phyloP scores from a whole-genome alignment of 352 stramenopile genomes.

The Globisporangium paddicum region DNA sequence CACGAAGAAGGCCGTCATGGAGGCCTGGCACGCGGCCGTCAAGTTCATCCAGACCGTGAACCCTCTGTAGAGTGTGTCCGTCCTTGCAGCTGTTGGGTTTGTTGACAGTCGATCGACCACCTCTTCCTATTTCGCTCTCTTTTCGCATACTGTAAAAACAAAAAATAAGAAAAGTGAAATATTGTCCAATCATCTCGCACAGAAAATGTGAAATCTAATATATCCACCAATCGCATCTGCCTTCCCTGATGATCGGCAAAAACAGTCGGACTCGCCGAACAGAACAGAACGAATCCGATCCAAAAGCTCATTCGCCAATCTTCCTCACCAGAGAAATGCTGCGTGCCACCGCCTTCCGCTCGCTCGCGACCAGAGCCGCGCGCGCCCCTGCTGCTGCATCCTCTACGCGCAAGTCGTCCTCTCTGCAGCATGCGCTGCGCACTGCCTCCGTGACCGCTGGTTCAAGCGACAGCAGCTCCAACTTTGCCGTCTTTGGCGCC shows the following conservation, averaged over 20 bases:
- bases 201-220: too few species aligned
- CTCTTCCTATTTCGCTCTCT: background rate
- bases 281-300: background rate
- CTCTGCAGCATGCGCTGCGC: background rate
- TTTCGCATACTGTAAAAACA: background rate
- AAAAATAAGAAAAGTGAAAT: too few species aligned
- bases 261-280: background rate
- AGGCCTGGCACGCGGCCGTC: constrained; percentile 51
- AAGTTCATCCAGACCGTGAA: constrained; percentile 60
- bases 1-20: constrained; percentile 59
- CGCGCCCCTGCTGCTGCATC: background rate
- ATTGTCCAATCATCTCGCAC: too few species aligned
- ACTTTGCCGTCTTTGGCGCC: constrained; percentile 1
- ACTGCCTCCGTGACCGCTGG: background rate
- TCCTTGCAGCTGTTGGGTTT: background rate
- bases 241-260: background rate
- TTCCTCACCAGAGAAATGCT: constrained; percentile 4
- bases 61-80: constrained; percentile 21
- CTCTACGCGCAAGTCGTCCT: constrained; percentile 2
- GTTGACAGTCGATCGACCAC: background rate
- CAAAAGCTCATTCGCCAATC: background rate
- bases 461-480: background rate
- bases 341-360: constrained; percentile 10
- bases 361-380: constrained; percentile 1
- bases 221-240: background rate